A percentile compares a stretch with the other conserved stretches of the same genome.
These are phyloP conservation scores for Hygrocybe punicea DNA, from an alignment of 768 basidiomycete genomes.

Conservation along the genomic window DNA sequence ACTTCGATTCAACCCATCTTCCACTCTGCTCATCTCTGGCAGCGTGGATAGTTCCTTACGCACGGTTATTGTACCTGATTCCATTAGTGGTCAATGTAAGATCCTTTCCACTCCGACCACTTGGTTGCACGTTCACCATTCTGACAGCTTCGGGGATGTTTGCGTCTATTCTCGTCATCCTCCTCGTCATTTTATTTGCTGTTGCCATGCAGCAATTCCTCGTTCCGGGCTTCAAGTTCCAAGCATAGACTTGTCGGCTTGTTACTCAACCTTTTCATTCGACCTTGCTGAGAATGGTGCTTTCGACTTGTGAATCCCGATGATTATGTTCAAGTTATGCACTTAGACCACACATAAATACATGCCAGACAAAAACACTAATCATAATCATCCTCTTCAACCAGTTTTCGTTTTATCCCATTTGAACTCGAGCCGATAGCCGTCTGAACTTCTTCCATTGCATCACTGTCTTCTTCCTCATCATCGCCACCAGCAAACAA, in stretches of 20 bases:
- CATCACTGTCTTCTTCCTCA: slow-evolving; percentile 67
- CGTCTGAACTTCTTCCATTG: slow-evolving; percentile 75
- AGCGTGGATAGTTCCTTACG: slow-evolving; percentile 89
- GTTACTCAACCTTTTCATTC: neutral
- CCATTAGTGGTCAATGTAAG: slow-evolving; percentile 52
- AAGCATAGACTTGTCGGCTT: neutral
- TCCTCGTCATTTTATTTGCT: slow-evolving; percentile 33
- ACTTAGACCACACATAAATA: too few species aligned
- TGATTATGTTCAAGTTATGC: too few species aligned
- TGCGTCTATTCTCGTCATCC: slow-evolving; percentile 31
- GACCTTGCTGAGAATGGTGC: too few species aligned
- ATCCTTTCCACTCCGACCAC: slow-evolving; percentile 11
- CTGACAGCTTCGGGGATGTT: slow-evolving; percentile 29
- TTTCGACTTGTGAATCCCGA: neutral
- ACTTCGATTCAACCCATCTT: slow-evolving; percentile 80
- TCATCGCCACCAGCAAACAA: slow-evolving; percentile 75
- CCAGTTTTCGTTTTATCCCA: slow-evolving; percentile 73
- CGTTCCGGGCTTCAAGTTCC: neutral
- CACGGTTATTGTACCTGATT: slow-evolving; percentile 67
- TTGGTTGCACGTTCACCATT: neutral
- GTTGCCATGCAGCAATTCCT: slow-evolving; percentile 15
- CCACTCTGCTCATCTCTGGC: slow-evolving; percentile 78
- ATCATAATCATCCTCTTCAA: slow-evolving; percentile 87
- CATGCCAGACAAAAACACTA: slow-evolving; percentile 29
- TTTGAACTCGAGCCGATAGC: slow-evolving; percentile 44